Evolutionary conservation across 306 rosid species (phyloP), one percentile per base, ranked within the genome.

Genomic region (Cicer chorassanicum): DNA sequence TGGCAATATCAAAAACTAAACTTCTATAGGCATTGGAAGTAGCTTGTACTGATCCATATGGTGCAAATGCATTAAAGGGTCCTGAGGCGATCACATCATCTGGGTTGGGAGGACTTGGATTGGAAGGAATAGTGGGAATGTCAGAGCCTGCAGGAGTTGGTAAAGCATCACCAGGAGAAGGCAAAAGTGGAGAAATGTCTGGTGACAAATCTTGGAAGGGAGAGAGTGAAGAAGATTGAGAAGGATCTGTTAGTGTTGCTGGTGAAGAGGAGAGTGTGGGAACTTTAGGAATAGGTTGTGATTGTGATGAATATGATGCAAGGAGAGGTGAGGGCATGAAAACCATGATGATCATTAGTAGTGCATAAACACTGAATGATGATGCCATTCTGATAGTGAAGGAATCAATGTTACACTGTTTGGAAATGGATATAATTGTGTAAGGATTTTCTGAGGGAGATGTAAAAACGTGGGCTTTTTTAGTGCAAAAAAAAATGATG

Each of bases 91-190:
- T 68, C 6, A 36, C 46, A 4, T 85, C 90, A 74, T 93, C 97
- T 29, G 96, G 98, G 81, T 91, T 89, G 51, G 91, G 92, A 76
- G 98, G 96, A 80, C 98, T 91, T 49, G 89, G 97, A 77, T 80
- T 91, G 38, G 98, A 88, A 70, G 98, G 96, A 80, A 93, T 91
- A 74, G 86, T 89, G 81, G 97, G 90, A 16, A 84, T 81, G 10
- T 87, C 85, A 63, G 87, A 82, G 34, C 86, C 88, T 72, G 83
- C 40, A 19, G 98, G 89, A 61, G 88, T 81, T 1, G 91, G 83
- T 59, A 87, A 68, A 29, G 71, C 81, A n/a, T 72, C 89, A 36
- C 97, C 98, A 7, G 91, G 83, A 19, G 97, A 89, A 51, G 98
- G 98, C 78, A 93, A 68, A 42, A 93, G 88, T 46, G 97, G 98